Conservation (phyloP, 2,329 filamentous ascomycete genomes). For the Beauveria scarabaeidicola region DNA sequence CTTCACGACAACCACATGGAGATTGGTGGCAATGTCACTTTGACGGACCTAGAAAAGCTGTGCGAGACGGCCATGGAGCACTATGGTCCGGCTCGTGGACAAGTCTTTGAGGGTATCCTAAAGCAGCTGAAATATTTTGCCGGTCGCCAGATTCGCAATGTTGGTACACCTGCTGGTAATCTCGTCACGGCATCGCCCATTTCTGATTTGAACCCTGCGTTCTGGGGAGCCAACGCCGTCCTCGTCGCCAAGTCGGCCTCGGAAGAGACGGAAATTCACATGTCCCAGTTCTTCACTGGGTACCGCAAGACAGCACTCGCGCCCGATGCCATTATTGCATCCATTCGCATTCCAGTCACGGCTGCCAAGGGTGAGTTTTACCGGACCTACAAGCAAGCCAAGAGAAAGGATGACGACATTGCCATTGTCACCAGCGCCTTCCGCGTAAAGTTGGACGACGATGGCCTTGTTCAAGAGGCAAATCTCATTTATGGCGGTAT, state of each 20-base stretch:
- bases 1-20: constrained; percentile 78
- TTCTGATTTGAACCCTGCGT: constrained; percentile 89
- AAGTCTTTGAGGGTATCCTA: constrained; percentile 82
- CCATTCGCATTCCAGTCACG: constrained; percentile 75
- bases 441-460: constrained; percentile 61
- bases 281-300: constrained; percentile 85
- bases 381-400: constrained; percentile 89
- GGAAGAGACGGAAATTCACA: constrained; percentile 75
- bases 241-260: constrained; percentile 70
- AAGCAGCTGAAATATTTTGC: constrained; percentile 95
- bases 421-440: constrained; percentile 90
- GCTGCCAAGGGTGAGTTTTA: constrained; percentile 72
- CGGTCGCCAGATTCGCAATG: constrained; percentile 89
- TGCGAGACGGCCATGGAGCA: constrained; percentile 69
- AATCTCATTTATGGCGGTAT: constrained; percentile 91
- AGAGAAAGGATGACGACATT: constrained; percentile 96
- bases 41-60: constrained; percentile 85
- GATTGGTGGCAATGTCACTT: constrained; percentile 82
- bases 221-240: constrained; percentile 77
- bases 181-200: constrained; percentile 92
- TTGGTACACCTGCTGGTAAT: constrained; percentile 94
- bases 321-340: constrained; percentile 73
- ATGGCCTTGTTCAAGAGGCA: constrained; percentile 61
- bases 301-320: constrained; percentile 80
- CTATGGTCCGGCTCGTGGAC: constrained; percentile 63